Evolutionary conservation across 345 rosid genomes (phyloP).

Genomic region (Arabidopsis arenosa): DNA sequence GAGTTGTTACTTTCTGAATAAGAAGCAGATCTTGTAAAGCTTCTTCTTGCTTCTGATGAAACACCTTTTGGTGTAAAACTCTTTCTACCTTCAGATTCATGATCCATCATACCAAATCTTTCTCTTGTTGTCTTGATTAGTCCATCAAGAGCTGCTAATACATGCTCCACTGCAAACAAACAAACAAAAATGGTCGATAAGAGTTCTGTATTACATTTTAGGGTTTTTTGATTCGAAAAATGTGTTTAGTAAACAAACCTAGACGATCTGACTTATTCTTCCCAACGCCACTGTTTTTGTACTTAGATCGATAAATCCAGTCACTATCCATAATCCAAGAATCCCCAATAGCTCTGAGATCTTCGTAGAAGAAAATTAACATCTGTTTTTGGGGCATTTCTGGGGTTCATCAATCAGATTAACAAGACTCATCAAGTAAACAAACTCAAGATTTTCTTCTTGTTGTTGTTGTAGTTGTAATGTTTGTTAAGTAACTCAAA

Average conservation of each 20-base stretch:
- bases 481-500: neutral
- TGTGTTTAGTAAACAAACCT: slow-evolving; percentile 45
- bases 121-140: slow-evolving; percentile 58
- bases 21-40: slow-evolving; percentile 43
- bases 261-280: slow-evolving; percentile 53
- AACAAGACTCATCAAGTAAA: slow-evolving; percentile 41
- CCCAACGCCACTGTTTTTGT: slow-evolving; percentile 50
- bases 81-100: slow-evolving; percentile 47
- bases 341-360: slow-evolving; percentile 70
- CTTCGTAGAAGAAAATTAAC: slow-evolving; percentile 57
- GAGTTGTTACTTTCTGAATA: slow-evolving; percentile 51
- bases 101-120: slow-evolving; percentile 62
- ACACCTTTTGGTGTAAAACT: slow-evolving; percentile 34
- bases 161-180: slow-evolving; percentile 55
- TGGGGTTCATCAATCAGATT: slow-evolving; percentile 46
- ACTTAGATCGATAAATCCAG: slow-evolving; percentile 58
- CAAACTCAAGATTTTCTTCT: slow-evolving; percentile 1
- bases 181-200: neutral
- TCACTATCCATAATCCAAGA: slow-evolving; percentile 63
- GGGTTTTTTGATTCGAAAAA: neutral
- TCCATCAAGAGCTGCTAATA: slow-evolving; percentile 63
- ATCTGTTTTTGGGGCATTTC: slow-evolving; percentile 57
- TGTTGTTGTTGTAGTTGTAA: neutral
- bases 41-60: slow-evolving; percentile 36
- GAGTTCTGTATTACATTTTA: too few species aligned